Conservation (phyloP, 225 moss, liverwort and hornwort genomes). For the Pseudoscleropodium purum region DNA sequence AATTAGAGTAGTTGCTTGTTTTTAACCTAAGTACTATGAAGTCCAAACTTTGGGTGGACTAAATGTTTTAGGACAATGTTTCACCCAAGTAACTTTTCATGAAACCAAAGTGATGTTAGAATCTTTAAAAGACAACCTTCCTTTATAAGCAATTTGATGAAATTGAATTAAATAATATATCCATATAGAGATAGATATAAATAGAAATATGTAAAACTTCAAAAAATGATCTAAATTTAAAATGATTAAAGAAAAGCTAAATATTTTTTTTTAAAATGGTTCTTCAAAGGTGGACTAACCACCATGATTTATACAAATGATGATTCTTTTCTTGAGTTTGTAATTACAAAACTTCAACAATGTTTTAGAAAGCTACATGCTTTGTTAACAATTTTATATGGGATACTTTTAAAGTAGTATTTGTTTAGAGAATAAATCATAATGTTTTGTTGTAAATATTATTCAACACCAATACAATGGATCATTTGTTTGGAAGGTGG, state of each 20-base stretch:
- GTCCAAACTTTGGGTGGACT: neutral
- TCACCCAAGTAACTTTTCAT: neutral
- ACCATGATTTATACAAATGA: neutral
- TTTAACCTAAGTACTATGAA: rapidly evolving
- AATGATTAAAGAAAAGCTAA: neutral
- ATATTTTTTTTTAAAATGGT: too few species aligned
- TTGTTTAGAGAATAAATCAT: neutral
- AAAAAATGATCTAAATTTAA: neutral
- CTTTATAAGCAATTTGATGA: neutral
- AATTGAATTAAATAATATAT: neutral
- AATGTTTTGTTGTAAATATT: neutral
- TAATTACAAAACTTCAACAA: neutral
- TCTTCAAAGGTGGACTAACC: neutral
- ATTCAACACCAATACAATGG: neutral
- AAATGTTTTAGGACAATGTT: too few species aligned
- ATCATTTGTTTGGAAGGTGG: neutral
- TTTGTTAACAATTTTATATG: neutral
- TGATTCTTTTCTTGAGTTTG: neutral
- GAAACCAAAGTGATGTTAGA: neutral
- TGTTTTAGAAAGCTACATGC: neutral
- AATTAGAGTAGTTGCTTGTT: neutral
- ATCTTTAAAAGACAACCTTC: neutral
- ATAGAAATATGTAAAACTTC: neutral
- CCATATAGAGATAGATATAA: neutral
- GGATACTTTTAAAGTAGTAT: neutral